These are phyloP conservation scores for Zymoseptoria brevis DNA, from an alignment of 2,329 filamentous ascomycete species.

Conservation along the genomic window DNA sequence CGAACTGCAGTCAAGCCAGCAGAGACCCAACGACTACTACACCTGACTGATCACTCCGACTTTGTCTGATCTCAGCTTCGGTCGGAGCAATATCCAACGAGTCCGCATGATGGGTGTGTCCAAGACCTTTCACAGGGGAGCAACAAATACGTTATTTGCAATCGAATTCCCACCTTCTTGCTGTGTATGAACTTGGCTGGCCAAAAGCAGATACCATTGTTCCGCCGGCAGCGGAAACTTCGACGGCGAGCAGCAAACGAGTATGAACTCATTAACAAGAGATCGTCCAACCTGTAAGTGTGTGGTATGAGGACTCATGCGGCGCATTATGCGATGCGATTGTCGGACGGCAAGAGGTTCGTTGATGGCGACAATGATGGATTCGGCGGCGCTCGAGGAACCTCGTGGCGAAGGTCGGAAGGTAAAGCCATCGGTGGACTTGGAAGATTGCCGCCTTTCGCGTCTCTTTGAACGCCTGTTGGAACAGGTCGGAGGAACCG, in stretches of 20 bases:
- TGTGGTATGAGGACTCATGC: slow-evolving; percentile 4
- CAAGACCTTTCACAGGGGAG: slow-evolving; percentile 23
- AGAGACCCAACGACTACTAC: neutral
- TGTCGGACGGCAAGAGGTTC: slow-evolving; percentile 6
- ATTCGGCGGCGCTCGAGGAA: slow-evolving; percentile 7
- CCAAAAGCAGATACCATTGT: slow-evolving; percentile 23
- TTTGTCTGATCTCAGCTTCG: slow-evolving; percentile 22
- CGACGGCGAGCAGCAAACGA: slow-evolving; percentile 11
- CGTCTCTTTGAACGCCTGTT: no score
- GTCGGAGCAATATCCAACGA: slow-evolving; percentile 9
- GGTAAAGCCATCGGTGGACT: neutral
- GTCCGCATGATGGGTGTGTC: slow-evolving; percentile 26
- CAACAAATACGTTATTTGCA: slow-evolving; percentile 5
- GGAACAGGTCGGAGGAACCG: no score
- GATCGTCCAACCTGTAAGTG: slow-evolving; percentile 1
- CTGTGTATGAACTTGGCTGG: slow-evolving; percentile 23
- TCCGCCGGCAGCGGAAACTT: slow-evolving; percentile 33
- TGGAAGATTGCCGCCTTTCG: neutral
- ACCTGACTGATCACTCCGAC: slow-evolving; percentile 15
- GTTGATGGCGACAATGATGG: slow-evolving; percentile 5
- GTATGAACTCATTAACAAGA: slow-evolving; percentile 9
- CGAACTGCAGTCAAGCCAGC: slow-evolving; percentile 42
- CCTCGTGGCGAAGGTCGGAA: slow-evolving; percentile 5
- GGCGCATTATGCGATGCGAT: slow-evolving; percentile 4
- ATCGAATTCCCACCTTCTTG: neutral